phyloP scores from a whole-genome alignment of 768 basidiomycete species.

The Fibroporia radiculosa region DNA sequence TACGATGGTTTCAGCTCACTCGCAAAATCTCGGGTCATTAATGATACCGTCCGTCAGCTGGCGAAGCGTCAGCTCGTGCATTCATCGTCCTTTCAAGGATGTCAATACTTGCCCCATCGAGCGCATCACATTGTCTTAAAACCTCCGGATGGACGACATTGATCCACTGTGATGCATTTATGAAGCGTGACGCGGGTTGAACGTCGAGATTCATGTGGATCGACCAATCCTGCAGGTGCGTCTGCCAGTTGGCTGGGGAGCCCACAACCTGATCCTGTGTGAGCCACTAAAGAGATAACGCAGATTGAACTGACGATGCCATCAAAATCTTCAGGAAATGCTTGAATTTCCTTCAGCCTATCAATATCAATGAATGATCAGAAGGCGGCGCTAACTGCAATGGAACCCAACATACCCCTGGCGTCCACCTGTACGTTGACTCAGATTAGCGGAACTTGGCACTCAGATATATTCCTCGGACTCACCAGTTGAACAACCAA shows the following conservation, averaged over 20 bases:
- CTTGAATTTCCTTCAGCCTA: slow-evolving; percentile 18
- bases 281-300: too few species aligned
- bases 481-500: slow-evolving; percentile 24
- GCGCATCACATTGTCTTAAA: slow-evolving; percentile 23
- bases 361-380: neutral
- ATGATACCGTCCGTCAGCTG: slow-evolving; percentile 24
- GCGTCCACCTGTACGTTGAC: slow-evolving; percentile 16
- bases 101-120: slow-evolving; percentile 21
- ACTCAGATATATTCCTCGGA: too few species aligned
- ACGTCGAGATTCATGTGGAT: slow-evolving; percentile 18
- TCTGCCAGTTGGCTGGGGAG: slow-evolving; percentile 23
- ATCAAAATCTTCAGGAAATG: slow-evolving; percentile 27
- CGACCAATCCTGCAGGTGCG: slow-evolving; percentile 17
- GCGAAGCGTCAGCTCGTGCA: too few species aligned
- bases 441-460: too few species aligned
- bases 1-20: slow-evolving; percentile 6
- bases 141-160: slow-evolving; percentile 23
- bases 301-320: slow-evolving; percentile 18
- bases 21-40: slow-evolving; percentile 18
- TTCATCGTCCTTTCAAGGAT: too few species aligned
- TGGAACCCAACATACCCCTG: slow-evolving; percentile 15
- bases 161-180: slow-evolving; percentile 18
- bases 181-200: slow-evolving; percentile 18
- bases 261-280: slow-evolving; percentile 24
- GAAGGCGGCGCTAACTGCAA: too few species aligned